These are phyloP conservation scores for Skeletonema grethae DNA, from an alignment of 108 stramenopile species.

Conservation along the genomic window DNA sequence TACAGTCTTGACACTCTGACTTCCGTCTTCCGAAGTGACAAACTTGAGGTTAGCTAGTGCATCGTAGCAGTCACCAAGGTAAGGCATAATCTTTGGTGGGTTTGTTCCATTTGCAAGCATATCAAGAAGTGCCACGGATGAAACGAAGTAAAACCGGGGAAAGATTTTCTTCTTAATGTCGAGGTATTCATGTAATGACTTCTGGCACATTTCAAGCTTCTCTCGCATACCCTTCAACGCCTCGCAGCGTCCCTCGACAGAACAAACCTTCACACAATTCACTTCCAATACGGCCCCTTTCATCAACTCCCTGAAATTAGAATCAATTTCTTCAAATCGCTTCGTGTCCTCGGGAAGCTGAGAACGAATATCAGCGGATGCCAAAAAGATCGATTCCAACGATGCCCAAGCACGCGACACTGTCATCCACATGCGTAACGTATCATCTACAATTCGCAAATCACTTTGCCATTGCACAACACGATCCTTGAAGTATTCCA, in stretches of 20 bases:
- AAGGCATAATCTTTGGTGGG: conserved; percentile 89
- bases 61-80: conserved; percentile 93
- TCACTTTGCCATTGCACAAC: conserved; percentile 83
- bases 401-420: conserved; percentile 85
- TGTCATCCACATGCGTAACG: conserved; percentile 73
- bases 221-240: conserved; percentile 76
- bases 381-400: conserved; percentile 88
- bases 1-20: conserved; percentile 54
- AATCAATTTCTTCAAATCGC: conserved; percentile 89
- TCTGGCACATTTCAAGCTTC: conserved; percentile 90
- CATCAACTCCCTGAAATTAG: conserved; percentile 91
- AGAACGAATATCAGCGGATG: conserved; percentile 87
- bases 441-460: conserved; percentile 79
- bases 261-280: conserved; percentile 78
- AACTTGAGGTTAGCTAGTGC: conserved; percentile 78
- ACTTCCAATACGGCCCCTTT: conserved; percentile 80
- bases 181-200: conserved; percentile 90
- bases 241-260: conserved; percentile 77
- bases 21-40: conserved; percentile 59
- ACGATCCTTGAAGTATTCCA: conserved; percentile 86
- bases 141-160: conserved; percentile 93
- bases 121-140: conserved; percentile 85
- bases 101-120: conserved; percentile 93
- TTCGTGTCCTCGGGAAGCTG: conserved; percentile 93
- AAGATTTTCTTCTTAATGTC: conserved; percentile 95